A percentile compares a stretch with the other conserved stretches of the same genome.
Evolutionary conservation across 2,329 filamentous ascomycete species (phyloP).

Genomic region (Diaporthe capsici): DNA sequence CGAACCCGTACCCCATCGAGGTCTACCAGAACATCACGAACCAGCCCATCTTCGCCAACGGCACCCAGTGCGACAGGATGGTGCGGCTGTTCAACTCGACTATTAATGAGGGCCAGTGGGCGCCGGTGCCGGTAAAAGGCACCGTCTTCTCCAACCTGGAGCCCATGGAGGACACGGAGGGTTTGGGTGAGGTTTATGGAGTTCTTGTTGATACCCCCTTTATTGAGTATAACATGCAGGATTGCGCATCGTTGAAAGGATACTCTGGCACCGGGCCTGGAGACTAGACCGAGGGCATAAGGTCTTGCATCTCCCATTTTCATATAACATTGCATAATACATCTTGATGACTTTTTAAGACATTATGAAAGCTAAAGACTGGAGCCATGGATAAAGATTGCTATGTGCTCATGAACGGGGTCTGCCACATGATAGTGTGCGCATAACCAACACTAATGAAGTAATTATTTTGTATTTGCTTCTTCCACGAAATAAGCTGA

Average conservation of each 20-base stretch:
- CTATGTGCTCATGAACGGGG: background rate
- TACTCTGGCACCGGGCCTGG: conserved; percentile 44
- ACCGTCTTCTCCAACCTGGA: conserved; percentile 46
- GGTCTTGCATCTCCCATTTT: background rate
- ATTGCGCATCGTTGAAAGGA: conserved; percentile 48
- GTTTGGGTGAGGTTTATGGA: conserved; percentile 47
- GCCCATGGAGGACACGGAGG: conserved; percentile 43
- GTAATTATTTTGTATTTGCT: background rate
- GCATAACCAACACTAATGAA: background rate
- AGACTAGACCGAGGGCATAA: conserved; percentile 32
- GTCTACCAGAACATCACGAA: conserved; percentile 68
- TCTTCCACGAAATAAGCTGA: background rate
- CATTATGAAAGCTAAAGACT: no score
- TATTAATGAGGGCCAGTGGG: conserved; percentile 46
- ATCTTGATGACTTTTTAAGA: background rate
- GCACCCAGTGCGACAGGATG: conserved; percentile 57
- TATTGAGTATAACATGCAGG: conserved; percentile 51
- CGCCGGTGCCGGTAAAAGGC: conserved; percentile 47
- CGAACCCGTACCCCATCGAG: conserved; percentile 53
- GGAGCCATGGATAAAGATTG: background rate
- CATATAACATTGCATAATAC: conserved; percentile 3
- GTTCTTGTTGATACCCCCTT: conserved; percentile 52
- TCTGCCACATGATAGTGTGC: background rate
- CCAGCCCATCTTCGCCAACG: conserved; percentile 67
- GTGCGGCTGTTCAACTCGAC: conserved; percentile 52